These are phyloP conservation scores for Lagerstroemia speciosa DNA, from an alignment of 345 rosid species.

Conservation along the genomic window DNA sequence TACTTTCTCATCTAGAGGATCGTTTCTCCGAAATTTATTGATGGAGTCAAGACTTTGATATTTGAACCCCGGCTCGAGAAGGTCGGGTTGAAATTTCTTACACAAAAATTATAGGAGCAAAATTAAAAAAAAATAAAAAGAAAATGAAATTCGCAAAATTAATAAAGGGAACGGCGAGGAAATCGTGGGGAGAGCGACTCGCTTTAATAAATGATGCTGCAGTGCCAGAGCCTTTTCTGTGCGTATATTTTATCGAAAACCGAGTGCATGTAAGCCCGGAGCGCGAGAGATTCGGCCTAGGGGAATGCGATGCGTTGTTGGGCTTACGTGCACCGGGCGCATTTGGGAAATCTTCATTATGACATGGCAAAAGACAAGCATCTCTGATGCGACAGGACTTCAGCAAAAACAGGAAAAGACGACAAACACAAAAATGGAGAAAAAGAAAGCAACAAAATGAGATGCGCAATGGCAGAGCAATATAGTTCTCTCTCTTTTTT, in stretches of 20 bases:
- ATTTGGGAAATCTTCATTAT: neutral
- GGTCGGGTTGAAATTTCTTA: no score
- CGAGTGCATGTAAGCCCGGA: neutral
- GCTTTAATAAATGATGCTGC: neutral
- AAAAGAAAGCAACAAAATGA: no score
- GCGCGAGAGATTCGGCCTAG: neutral
- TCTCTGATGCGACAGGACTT: neutral
- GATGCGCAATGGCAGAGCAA: no score
- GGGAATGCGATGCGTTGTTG: neutral
- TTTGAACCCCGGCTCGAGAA: no score
- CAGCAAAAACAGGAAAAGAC: neutral
- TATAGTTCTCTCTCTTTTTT: no score
- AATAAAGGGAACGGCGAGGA: no score
- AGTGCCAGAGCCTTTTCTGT: neutral
- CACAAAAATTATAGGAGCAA: no score
- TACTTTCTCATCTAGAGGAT: no score
- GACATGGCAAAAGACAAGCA: slow-evolving; percentile 2
- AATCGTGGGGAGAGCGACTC: no score
- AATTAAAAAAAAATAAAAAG: no score
- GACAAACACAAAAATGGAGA: neutral
- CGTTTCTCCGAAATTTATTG: no score
- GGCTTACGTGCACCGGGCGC: neutral
- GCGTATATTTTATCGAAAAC: neutral
- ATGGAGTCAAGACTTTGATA: no score
- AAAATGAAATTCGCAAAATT: neutral